phyloP scores from a whole-genome alignment of 768 basidiomycete species.

The Lactifluus piperatus region DNA sequence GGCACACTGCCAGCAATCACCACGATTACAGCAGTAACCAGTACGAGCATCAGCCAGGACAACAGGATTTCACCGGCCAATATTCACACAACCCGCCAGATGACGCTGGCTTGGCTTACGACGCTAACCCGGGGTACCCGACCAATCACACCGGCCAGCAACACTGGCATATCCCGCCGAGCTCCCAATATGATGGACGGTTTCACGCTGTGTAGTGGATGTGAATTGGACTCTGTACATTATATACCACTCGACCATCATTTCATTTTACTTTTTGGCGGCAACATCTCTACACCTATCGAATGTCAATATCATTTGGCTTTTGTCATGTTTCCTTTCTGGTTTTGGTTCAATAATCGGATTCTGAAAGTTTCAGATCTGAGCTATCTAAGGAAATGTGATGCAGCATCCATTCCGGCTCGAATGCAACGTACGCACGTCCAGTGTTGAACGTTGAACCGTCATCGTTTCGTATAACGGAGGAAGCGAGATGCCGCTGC shows the following conservation, averaged over 20 bases:
- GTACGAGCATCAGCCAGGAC: neutral
- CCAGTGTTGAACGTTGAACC: neutral
- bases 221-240: neutral
- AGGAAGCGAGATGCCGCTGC: constrained; percentile 58
- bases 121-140: neutral
- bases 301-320: neutral
- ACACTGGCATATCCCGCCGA: neutral
- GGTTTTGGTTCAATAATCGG: neutral
- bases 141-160: neutral
- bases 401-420: neutral
- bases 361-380: neutral
- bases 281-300: neutral
- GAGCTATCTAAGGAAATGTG: neutral
- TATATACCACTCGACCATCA: neutral
- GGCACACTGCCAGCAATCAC: constrained; percentile 1
- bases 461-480: constrained; percentile 58
- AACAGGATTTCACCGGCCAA: neutral
- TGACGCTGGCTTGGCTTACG: constrained; percentile 6
- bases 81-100: neutral
- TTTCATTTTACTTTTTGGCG: neutral
- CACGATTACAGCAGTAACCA: neutral
- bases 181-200: neutral
- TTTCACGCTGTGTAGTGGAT: constrained; percentile 8
- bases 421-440: neutral
- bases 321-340: neutral